Base-by-base conservation (phyloP, 768 basidiomycete genomes). In the Psilocybe sp. region DNA sequence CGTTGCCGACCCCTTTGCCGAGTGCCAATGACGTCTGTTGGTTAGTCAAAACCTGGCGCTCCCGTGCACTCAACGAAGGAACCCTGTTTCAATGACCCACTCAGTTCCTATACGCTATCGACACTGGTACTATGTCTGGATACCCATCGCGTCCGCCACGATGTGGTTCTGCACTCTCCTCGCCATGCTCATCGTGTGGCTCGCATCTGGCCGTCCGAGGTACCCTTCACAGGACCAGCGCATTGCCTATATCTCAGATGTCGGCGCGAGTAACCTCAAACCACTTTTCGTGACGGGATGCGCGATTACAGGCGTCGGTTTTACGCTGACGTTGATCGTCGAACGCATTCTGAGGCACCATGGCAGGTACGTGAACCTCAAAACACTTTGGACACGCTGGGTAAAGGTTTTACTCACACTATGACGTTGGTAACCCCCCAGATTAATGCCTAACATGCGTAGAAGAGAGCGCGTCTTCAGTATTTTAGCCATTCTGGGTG, bases 221-320 rank as follows among this genome's bases (percentile, higher is more conserved):
- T 84, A 84, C 56, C 72, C 72, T 13, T 76, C 83, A 12, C 72
- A 77, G 62, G 74, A 81, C 34, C 76, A 77, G 16, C 64, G 65
- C 1, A 79, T 89, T 45, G 80, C 82, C n/a, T 89, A 85, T 64
- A 89, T 91, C 42, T 88, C 86, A 37, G 87, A 91, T 58, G 67
- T 90, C 33, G 88, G 84, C n/a, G 88, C 89, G 15, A 77, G 76
- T 55, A 71, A 76, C 45, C 69, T 91, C 39, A 90, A 91, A 61
- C 89, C 89, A 3, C 74, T 91, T 34, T 92, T 92, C 59, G 70
- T 91, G 44, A 70, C 75, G 13, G 83, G 82, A 6, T 84, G 82
- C 56, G 69, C 72, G 35, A 76, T 89, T 50, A 88, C 89, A 2
- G 82, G 77, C 6, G 65, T 78, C 2, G 70, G 75, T 0, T 87